Evolutionary conservation across 768 basidiomycete species (phyloP), one percentile per base, ranked within the genome.

Genomic region (Clavulina sp.): DNA sequence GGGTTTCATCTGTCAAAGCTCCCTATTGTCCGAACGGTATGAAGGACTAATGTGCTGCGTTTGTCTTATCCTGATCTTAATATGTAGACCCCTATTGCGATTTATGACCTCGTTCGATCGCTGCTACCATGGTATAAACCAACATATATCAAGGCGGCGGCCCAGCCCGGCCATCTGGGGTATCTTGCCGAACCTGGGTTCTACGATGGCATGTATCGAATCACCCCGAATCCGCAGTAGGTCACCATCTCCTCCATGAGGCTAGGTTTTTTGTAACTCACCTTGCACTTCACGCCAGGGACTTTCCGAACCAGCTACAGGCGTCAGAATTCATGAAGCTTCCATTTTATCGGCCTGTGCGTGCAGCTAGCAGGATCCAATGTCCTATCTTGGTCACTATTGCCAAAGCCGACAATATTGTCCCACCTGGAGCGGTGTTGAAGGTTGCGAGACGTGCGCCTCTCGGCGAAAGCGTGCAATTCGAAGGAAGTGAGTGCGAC

Each of bases 111-210:
- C 2, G 23, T 63, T 19, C 60, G 60, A n/a, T n/a, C n/a, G 34
- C 63, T 62, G 50, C 36, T 58, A 3, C 4, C 66, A 0, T 61
- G 64, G 2, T 41, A 63, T 30, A 6, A 52, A 1, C 65, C 66
- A 1, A 46, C 57, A 5, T 65, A 65, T 41, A 62, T 66, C 23
- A 62, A 60, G 4, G 60, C 61, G 9, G 55, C 56, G 9, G 58
- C 65, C 0, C 53, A 60, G 18, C 63, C 63, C 1, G 61, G 61
- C 4, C 48, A 57, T n/a, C 59, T 66, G n/a, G 66, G 63, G 9
- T 54, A 58, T 4, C 52, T 67, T 30, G 61, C 58, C 3, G 50
- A 52, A 1, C 59, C 59, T 3, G 62, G 61, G 0, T 52, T 57
- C 3, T 40, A 48, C 5, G 44, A 60, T 24, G 64, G 65, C 1